phyloP scores from a whole-genome alignment of 1,284 basidiomycete species.

The Cutaneotrichosporon daszewskae region DNA sequence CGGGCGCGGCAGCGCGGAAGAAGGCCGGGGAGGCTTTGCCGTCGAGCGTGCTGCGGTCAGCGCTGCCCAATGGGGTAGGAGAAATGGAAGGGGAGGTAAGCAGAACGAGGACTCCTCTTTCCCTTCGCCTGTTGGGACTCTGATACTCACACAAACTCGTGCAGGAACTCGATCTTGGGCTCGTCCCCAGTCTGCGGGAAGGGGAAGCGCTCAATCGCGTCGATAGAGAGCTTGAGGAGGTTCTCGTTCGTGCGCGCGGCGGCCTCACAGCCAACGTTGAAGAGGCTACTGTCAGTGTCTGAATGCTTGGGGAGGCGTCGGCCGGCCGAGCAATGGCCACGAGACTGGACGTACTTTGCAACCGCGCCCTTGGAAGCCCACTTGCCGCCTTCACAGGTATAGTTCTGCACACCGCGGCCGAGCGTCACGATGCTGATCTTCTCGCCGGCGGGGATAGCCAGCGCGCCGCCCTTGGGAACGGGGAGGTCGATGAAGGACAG shows the following conservation, averaged over 20 bases:
- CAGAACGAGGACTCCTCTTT: no score
- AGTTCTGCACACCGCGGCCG: constrained; percentile 34
- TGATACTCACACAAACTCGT: constrained; percentile 50
- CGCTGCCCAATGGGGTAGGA: no score
- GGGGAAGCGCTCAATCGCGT: constrained; percentile 11
- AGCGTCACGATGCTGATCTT: constrained; percentile 13
- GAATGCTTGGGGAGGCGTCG: no score
- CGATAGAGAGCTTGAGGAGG: constrained; percentile 16
- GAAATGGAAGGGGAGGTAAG: no score
- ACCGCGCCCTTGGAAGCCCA: constrained; percentile 31
- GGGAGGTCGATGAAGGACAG: no score
- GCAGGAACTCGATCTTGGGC: no score
- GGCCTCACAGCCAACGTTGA: no score
- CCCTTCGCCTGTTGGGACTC: no score
- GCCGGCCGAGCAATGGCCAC: no score
- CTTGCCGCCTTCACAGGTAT: constrained; percentile 28
- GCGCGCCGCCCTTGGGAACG: no score
- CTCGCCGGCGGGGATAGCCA: constrained; percentile 20
- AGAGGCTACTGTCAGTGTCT: not conserved
- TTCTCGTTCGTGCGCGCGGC: constrained; percentile 49
- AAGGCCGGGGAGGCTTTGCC: constrained; percentile 15
- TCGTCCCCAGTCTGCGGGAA: no score
- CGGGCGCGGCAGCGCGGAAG: constrained; percentile 20
- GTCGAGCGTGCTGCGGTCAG: no score
- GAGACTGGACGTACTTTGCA: constrained; percentile 31